phyloP scores from a whole-genome alignment of 164 flowering plant species.

The Akebia trifoliata region DNA sequence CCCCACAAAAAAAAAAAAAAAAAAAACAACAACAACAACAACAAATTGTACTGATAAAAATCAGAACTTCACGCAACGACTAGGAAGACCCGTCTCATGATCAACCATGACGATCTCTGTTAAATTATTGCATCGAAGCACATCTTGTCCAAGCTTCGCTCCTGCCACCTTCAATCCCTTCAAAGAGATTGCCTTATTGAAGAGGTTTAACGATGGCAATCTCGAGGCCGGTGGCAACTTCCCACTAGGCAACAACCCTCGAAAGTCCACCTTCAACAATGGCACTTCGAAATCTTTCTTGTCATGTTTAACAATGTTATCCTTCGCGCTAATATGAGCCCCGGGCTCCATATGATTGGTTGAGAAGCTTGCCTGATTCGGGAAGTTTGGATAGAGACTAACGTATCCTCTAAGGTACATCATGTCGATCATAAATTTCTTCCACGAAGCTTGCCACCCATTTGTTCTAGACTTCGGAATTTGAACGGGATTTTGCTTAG shows the following conservation, averaged over 20 bases:
- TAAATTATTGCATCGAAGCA: conserved; percentile 51
- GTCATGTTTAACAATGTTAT: conserved; percentile 67
- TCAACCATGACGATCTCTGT: conserved; percentile 66
- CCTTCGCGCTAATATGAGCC: conserved; percentile 90
- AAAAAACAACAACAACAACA: conserved; percentile 15
- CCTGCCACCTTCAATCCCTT: conserved; percentile 90
- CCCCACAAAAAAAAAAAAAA: neutral
- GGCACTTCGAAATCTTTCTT: conserved; percentile 88
- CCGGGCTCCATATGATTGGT: conserved; percentile 99
- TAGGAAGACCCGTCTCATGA: conserved; percentile 76
- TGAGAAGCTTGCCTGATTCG: conserved; percentile 85
- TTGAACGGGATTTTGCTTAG: conserved; percentile 87
- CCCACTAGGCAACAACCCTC: conserved; percentile 48
- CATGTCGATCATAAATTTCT: conserved; percentile 93
- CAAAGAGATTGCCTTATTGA: conserved; percentile 77
- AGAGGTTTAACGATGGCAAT: conserved; percentile 78
- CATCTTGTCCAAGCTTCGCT: conserved; percentile 83
- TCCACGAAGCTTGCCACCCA: conserved; percentile 99
- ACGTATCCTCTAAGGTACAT: conserved; percentile 97
- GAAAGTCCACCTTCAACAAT: conserved; percentile 60
- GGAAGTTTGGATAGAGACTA: conserved; percentile 87
- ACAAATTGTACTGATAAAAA: conserved; percentile 14
- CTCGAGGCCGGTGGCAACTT: conserved; percentile 86
- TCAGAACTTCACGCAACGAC: conserved; percentile 60
- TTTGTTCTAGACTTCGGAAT: conserved; percentile 92